A percentile compares a stretch with the other conserved stretches of the same genome.
Evolutionary conservation across 2,329 filamentous ascomycete species (phyloP).

Genomic region (Fusarium nodosum): DNA sequence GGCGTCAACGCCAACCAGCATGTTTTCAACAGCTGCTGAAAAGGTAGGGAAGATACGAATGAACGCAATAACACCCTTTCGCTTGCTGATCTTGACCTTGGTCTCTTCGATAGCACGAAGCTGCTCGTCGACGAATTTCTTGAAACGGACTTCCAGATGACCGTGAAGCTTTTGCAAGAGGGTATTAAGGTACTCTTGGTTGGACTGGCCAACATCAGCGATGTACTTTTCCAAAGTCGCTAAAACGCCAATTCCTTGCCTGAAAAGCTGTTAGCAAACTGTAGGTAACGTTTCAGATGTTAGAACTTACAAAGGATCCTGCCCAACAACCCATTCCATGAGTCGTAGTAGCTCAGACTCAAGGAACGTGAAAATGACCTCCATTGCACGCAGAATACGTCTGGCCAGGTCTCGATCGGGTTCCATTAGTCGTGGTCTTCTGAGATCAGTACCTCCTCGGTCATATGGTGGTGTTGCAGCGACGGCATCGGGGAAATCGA

Average conservation of each 20-base stretch:
- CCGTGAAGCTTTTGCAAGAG: conserved; percentile 84
- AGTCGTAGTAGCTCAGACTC: conserved; percentile 81
- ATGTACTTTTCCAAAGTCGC: conserved; percentile 84
- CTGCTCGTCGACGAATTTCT: conserved; percentile 93
- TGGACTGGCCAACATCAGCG: conserved; percentile 84
- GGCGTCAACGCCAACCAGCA: conserved; percentile 73
- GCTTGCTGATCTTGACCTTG: conserved; percentile 99
- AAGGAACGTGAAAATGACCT: conserved; percentile 87
- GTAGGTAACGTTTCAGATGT: not conserved
- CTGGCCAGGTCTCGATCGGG: conserved; percentile 89
- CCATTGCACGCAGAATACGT: conserved; percentile 87
- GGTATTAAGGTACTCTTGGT: conserved; percentile 90
- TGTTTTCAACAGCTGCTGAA: conserved; percentile 84
- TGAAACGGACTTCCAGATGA: conserved; percentile 80
- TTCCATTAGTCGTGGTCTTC: conserved; percentile 82
- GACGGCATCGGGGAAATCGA: conserved; percentile 88
- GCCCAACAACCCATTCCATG: conserved; percentile 84
- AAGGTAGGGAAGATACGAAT: conserved; percentile 94
- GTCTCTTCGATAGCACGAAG: conserved; percentile 96
- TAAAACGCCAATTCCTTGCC: conserved; percentile 90
- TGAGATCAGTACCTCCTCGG: conserved; percentile 79
- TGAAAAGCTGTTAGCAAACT: conserved; percentile 54
- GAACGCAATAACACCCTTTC: conserved; percentile 95
- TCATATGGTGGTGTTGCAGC: conserved; percentile 73
- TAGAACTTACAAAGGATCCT: conserved; percentile 81